These are phyloP conservation scores for Aspergillus amoenus DNA, from an alignment of 2,329 filamentous ascomycete species.

Conservation along the genomic window DNA sequence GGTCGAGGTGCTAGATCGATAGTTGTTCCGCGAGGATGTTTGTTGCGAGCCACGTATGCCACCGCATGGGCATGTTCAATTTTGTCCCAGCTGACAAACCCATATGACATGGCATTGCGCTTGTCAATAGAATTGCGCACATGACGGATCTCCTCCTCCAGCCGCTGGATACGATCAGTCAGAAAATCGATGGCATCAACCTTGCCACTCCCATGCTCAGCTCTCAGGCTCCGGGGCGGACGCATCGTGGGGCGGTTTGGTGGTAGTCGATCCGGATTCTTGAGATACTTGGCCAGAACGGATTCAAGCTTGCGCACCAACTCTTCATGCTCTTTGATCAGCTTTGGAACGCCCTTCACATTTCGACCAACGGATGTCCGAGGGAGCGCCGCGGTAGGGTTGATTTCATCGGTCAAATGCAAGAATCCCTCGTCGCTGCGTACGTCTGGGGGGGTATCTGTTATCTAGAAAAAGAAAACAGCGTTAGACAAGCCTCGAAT, in stretches of 20 bases:
- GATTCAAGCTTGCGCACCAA: constrained; percentile 79
- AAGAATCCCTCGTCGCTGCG: constrained; percentile 84
- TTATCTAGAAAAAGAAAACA: constrained; percentile 59
- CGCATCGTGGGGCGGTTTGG: constrained; percentile 73
- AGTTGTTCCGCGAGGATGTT: constrained; percentile 74
- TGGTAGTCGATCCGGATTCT: constrained; percentile 78
- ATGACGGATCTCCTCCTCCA: constrained; percentile 82
- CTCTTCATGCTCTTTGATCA: constrained; percentile 81
- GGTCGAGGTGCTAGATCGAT: constrained; percentile 80
- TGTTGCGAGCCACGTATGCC: constrained; percentile 76
- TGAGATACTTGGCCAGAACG: constrained; percentile 84
- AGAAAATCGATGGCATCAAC: constrained; percentile 94
- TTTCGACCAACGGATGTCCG: constrained; percentile 84
- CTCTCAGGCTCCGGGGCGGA: constrained; percentile 75
- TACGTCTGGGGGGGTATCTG: constrained; percentile 75
- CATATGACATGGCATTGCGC: constrained; percentile 83
- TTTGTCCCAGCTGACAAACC: constrained; percentile 89
- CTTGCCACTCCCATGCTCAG: constrained; percentile 66
- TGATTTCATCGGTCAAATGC: constrained; percentile 76
- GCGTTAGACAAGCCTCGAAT: not conserved
- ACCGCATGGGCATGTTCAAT: constrained; percentile 87
- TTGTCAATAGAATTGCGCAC: constrained; percentile 80
- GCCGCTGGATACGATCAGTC: constrained; percentile 75
- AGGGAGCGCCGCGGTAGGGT: constrained; percentile 74
- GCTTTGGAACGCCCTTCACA: constrained; percentile 80